Base-by-base conservation (phyloP, 352 stramenopile species). In the Pythium aphanidermatum region DNA sequence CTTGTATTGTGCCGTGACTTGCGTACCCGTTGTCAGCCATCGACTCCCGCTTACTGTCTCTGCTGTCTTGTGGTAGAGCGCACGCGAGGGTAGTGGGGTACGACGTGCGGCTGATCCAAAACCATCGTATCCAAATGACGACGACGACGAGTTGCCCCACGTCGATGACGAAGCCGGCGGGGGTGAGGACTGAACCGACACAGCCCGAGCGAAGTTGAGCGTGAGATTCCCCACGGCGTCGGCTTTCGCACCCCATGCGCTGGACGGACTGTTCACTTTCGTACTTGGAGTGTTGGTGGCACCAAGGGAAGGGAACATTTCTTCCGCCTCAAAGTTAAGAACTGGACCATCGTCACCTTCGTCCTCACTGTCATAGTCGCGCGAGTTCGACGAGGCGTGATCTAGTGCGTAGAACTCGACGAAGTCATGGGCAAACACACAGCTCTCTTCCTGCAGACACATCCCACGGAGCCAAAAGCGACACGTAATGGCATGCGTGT, bases 381-480 rank as follows among this genome's bases (percentile, higher is more conserved):
- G 72, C 13, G 23, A 23, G 17, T 63, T 55, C 8, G 58, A 42
- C 8, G 71, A 32, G 7, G 55, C 48, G 23, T 71, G 60, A 48
- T 84, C 69, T 54, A 89, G 64, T 34, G 65, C 58, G 50, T 86
- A 86, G 27, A 73, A 83, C 59, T 89, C 76, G 45, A 58, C 72
- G 39, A 91, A 91, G 53, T 82, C 73, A 63, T 93, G 81, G 11
- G 79, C 70, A 52, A 93, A 93, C 2, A 88, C 76, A 46, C 81
- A 93, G 31, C 85, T 64, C 34, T 90, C 71, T 6, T 57, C 70
- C 58, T 93, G 78, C 43, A 90, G 60, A 42, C 81, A 93, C 41
- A 75, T 68, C 23, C 81, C 81, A 11, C 81, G 78, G 25, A 93
- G 60, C 81, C 81, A 93, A 32, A 90, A 93, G 38, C 81, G 81